phyloP scores from a whole-genome alignment of 2,329 filamentous ascomycete species.

The Talaromyces sp. region DNA sequence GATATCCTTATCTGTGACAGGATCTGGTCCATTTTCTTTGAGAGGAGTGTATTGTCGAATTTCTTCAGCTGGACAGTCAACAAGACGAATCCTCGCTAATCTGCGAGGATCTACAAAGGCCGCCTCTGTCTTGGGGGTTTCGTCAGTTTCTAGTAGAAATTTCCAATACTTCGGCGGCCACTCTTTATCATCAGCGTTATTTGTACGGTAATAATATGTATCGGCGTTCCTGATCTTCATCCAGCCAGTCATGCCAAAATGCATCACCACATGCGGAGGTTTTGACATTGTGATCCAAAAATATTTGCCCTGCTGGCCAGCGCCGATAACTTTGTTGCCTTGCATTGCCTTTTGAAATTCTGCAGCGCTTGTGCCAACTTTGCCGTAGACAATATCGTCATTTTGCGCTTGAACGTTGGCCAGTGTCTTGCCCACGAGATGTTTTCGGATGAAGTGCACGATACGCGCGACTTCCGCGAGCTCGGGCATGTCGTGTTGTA shows the following conservation, averaged over 20 bases:
- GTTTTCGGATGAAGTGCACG: conserved; percentile 77
- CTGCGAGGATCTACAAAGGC: conserved; percentile 83
- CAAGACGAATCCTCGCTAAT: conserved; percentile 73
- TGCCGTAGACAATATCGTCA: conserved; percentile 84
- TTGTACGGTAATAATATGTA: conserved; percentile 74
- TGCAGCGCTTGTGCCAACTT: conserved; percentile 74
- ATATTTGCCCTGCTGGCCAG: conserved; percentile 91
- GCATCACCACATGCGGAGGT: conserved; percentile 83
- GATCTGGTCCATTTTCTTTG: conserved; percentile 90
- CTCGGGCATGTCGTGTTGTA: conserved; percentile 42
- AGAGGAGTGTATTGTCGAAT: conserved; percentile 76
- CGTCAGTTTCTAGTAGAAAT: conserved; percentile 69
- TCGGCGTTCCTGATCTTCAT: conserved; percentile 77
- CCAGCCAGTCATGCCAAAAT: conserved; percentile 80
- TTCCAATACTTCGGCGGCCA: conserved; percentile 95
- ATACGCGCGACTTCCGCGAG: conserved; percentile 70
- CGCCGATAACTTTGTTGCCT: conserved; percentile 68
- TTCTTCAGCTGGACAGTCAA: conserved; percentile 72
- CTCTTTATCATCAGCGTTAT: conserved; percentile 54
- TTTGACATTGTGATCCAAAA: conserved; percentile 82
- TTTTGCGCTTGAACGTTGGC: conserved; percentile 67
- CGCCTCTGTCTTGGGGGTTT: conserved; percentile 58
- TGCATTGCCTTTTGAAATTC: conserved; percentile 71
- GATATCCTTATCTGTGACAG: conserved; percentile 73
- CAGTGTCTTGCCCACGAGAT: conserved; percentile 81